Base-by-base conservation (phyloP, 768 basidiomycete genomes). In the Pulveroboletus sp. region DNA sequence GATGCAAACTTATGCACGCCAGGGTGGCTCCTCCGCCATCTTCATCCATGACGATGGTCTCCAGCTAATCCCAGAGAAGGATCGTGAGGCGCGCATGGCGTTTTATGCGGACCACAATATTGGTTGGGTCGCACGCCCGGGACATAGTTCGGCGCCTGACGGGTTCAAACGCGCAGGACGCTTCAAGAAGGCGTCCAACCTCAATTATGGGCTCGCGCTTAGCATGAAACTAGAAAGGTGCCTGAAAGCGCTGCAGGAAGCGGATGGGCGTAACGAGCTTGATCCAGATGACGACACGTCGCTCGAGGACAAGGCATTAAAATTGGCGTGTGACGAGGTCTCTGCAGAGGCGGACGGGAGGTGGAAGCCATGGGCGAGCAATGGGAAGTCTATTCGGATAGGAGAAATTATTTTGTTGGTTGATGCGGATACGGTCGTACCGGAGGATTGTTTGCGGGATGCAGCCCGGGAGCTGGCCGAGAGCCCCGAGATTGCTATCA, bases 141-240 rank as follows among this genome's bases (percentile, higher is more conserved):
- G 60, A 46, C 80, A 84, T 8, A 23, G 38, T 0, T 47, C 50
- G 0, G 33, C 53, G 5, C 45, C 52, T 1, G 41, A 23, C 14
- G 66, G 61, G 4, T 67, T 68, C 47, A 70, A 67, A n/a, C 68
- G 72, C 25, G 65, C 85, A 0, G 92, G 93, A 7, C 78, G 91
- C 12, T 95, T 95, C 80, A 95, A 95, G 75, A 95, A 95, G 65
- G 91, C 91, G 2, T 85, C 82, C 24, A 95, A 95, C 66, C 80
- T 94, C 80, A 95, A 94, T 65, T 93, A 86, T 52, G 90, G 80
- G 8, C 71, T 78, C 10, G 67, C 62, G 14, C 57, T 79, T 11
- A 73, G 73, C 13, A 50, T 75, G 43, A 65, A 68, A n/a, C 47
- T 67, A 31, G 65, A 67, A 38, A 49, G 43, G 11, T 56, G 68